Conservation (phyloP, 371 early-diverging fungal species). For the Haplosporangium sp. region DNA sequence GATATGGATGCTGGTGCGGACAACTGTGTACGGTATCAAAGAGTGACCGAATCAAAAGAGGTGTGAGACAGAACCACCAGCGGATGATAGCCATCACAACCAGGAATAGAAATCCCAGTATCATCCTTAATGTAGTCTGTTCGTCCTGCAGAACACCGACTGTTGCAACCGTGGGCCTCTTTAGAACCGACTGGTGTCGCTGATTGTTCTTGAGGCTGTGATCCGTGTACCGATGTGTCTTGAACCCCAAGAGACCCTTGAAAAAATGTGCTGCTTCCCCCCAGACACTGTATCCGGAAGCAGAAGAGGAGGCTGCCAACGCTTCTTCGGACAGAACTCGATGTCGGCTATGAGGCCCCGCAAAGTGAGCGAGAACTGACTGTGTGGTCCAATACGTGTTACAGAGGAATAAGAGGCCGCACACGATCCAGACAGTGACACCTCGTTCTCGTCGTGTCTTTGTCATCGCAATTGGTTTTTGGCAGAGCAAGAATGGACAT, state of each 20-base stretch:
- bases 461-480: slow-evolving; percentile 39
- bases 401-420: slow-evolving; percentile 44
- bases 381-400: slow-evolving; percentile 54
- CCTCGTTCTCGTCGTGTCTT: slow-evolving; percentile 49
- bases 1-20: slow-evolving; percentile 47
- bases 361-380: slow-evolving; percentile 28
- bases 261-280: slow-evolving; percentile 29
- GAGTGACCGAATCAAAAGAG: slow-evolving; percentile 26
- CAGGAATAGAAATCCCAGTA: slow-evolving; percentile 24
- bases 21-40: slow-evolving; percentile 52
- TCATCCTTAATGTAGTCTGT: slow-evolving; percentile 16
- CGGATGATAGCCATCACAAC: slow-evolving; percentile 38
- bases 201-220: slow-evolving; percentile 12
- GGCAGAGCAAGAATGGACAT: slow-evolving; percentile 44
- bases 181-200: slow-evolving; percentile 16
- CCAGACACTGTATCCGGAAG: slow-evolving; percentile 14
- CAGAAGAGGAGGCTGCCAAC: not conserved
- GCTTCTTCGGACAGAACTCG: slow-evolving; percentile 15
- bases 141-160: slow-evolving; percentile 42
- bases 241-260: slow-evolving; percentile 43
- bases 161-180: slow-evolving; percentile 35
- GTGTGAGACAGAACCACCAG: slow-evolving; percentile 38
- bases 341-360: slow-evolving; percentile 2
- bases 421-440: slow-evolving; percentile 45
- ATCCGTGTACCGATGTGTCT: slow-evolving; percentile 34